Conservation (phyloP, 139 green algal species). For the Desmodesmus armatus region DNA sequence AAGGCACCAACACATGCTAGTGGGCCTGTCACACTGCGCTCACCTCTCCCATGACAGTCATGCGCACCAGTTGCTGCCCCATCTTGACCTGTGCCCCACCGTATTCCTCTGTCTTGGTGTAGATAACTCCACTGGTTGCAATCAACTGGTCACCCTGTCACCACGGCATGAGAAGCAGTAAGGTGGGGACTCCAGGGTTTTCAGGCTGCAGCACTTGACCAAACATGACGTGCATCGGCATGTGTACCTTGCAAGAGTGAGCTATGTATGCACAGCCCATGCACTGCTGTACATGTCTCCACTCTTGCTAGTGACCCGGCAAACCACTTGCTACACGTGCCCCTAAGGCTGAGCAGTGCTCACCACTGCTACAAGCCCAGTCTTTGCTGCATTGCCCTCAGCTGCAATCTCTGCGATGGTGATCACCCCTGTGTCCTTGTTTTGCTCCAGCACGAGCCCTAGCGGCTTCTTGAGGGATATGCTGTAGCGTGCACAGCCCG, state of each 20-base stretch:
- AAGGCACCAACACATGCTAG: not conserved
- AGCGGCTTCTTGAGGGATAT: slow-evolving; percentile 60
- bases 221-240: too few species aligned
- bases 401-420: too few species aligned
- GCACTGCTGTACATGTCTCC: not conserved
- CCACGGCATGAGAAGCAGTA: not conserved
- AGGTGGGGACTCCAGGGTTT: too few species aligned
- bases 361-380: slow-evolving; percentile 38
- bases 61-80: slow-evolving; percentile 56
- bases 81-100: slow-evolving; percentile 49
- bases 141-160: slow-evolving; percentile 65
- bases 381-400: not conserved
- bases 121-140: slow-evolving; percentile 57
- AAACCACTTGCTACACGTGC: not conserved
- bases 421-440: slow-evolving; percentile 50
- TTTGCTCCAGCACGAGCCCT: slow-evolving; percentile 61
- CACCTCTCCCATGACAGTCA: slow-evolving; percentile 52
- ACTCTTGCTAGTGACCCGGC: not conserved
- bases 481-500: slow-evolving; percentile 54
- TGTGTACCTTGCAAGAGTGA: too few species aligned
- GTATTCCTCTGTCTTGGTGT: slow-evolving; percentile 55
- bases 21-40: not conserved
- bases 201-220: too few species aligned
- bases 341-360: not conserved
- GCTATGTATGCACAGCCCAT: not conserved